A percentile compares a stretch with the other conserved stretches of the same genome.
These are phyloP conservation scores for Colletotrichum acutatum DNA, from an alignment of 2,329 filamentous ascomycete species.

Conservation along the genomic window DNA sequence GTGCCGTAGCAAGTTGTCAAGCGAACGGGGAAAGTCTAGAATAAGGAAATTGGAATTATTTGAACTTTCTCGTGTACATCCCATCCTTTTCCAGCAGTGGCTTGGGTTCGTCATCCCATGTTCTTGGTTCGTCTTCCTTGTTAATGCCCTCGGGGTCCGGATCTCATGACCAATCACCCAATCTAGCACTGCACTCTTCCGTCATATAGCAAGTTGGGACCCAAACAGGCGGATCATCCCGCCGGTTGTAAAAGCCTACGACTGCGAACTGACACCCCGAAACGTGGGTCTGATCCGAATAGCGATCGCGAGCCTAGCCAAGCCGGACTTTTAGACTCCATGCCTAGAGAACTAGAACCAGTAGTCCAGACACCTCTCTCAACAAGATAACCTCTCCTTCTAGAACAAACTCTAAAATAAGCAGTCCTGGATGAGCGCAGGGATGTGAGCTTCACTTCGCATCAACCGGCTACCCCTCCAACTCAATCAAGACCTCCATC, in stretches of 20 bases:
- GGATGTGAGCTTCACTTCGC: neutral
- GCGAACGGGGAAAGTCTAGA: neutral
- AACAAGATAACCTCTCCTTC: neutral
- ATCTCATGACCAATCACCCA: neutral
- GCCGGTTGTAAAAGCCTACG: neutral
- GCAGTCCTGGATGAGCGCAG: neutral
- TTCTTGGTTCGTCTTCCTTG: neutral
- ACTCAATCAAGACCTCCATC: neutral
- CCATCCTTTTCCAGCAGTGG: neutral
- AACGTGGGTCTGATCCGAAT: slow-evolving; percentile 14
- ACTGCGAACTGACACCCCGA: slow-evolving; percentile 1
- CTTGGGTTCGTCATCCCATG: neutral
- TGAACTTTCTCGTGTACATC: neutral
- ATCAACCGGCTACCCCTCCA: neutral
- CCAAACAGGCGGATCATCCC: neutral
- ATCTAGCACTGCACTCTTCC: neutral
- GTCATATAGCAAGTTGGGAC: neutral
- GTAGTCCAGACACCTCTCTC: neutral
- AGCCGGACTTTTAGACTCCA: neutral
- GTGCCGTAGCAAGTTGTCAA: too few relatives aligned
- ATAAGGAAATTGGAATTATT: neutral
- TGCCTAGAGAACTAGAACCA: neutral
- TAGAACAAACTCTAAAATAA: slow-evolving; percentile 6
- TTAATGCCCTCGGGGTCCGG: neutral
- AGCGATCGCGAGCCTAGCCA: neutral